These are phyloP conservation scores for Fusarium musae DNA, from an alignment of 2,329 filamentous ascomycete genomes.

Conservation along the genomic window DNA sequence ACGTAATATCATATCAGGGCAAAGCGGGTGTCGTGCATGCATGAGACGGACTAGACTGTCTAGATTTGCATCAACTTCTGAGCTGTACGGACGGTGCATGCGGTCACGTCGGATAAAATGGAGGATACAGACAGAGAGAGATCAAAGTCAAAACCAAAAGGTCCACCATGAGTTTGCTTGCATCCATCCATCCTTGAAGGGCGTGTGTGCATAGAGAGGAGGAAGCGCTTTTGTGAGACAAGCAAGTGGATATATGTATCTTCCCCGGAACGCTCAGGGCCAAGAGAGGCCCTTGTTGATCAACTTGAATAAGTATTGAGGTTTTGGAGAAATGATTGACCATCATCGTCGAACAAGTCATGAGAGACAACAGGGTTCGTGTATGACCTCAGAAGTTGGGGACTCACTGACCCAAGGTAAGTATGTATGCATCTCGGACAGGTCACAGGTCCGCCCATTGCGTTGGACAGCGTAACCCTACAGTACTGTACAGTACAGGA, in stretches of 20 bases:
- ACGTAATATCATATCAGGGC: conserved; percentile 40
- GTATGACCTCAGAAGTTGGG: conserved; percentile 12
- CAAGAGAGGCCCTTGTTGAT: conserved; percentile 25
- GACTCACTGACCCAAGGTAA: conserved; percentile 28
- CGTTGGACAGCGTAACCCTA: conserved; percentile 3
- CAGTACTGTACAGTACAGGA: background rate
- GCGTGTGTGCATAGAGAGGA: conserved; percentile 23
- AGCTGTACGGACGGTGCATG: background rate
- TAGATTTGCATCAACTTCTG: conserved; percentile 13
- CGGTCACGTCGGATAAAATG: conserved; percentile 31
- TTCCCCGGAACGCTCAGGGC: conserved; percentile 21
- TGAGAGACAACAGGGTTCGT: background rate
- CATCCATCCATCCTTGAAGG: conserved; percentile 8
- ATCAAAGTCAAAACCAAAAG: conserved; percentile 17
- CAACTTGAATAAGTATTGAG: conserved; percentile 1
- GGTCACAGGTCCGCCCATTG: background rate
- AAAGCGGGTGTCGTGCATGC: conserved; percentile 23
- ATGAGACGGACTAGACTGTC: conserved; percentile 5
- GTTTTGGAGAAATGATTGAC: conserved; percentile 5
- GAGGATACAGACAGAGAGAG: conserved; percentile 10
- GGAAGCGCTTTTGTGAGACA: background rate
- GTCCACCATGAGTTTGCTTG: conserved; percentile 11
- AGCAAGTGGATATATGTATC: conserved; percentile 9
- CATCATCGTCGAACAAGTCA: background rate
- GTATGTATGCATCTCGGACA: conserved; percentile 24